Evolutionary conservation across 2,329 filamentous ascomycete genomes (phyloP).

Genomic region (Verticillium klebahnii): DNA sequence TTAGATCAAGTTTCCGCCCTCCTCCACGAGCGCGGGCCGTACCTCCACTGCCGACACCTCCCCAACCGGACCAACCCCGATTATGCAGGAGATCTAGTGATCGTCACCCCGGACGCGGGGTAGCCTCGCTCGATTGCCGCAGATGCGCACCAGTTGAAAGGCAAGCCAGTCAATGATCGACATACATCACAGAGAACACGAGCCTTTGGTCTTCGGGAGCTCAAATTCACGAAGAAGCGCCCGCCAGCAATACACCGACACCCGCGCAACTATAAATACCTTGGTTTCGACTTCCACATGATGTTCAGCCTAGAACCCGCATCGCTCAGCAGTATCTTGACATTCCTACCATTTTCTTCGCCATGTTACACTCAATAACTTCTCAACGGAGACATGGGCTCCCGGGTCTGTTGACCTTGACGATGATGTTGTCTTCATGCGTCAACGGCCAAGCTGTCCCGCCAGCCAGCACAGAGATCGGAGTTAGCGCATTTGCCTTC

Average conservation of each 20-base stretch:
- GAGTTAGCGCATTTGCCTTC: conserved; percentile 29
- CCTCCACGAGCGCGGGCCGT: background rate
- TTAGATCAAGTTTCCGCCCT: background rate
- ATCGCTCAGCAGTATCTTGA: background rate
- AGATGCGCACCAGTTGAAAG: conserved; percentile 9
- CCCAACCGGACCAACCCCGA: background rate
- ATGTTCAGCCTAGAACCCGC: background rate
- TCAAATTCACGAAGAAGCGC: background rate
- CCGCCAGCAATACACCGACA: background rate
- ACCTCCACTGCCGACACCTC: background rate
- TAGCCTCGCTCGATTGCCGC: conserved; percentile 5
- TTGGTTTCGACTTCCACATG: background rate
- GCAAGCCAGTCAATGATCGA: background rate
- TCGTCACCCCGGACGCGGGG: background rate
- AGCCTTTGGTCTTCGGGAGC: background rate
- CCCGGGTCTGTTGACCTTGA: background rate
- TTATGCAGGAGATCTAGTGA: background rate
- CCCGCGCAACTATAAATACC: background rate
- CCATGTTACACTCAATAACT: conserved; percentile 1
- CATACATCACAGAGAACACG: background rate
- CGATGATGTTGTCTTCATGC: background rate
- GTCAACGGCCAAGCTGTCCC: conserved; percentile 17
- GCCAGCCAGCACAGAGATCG: conserved; percentile 20
- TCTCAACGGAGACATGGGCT: background rate
- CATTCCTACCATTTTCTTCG: background rate